Percentiles rank a stretch among this genome's conserved stretches.
Conservation (phyloP, 495 filamentous ascomycete species). For the Podospora pseudocomata region DNA sequence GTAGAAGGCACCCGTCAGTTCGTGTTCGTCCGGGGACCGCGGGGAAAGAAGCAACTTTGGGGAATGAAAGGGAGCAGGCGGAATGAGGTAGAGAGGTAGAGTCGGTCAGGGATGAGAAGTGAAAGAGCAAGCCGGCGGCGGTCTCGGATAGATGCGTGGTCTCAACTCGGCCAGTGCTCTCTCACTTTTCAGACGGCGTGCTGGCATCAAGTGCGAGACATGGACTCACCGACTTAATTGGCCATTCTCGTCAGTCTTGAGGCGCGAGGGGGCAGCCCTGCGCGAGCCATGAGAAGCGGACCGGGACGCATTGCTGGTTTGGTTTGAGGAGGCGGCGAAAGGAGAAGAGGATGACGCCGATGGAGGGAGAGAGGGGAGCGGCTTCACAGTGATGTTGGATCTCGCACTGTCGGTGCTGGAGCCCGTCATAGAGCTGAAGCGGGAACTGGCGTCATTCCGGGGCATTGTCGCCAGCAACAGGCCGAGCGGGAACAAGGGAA, state of each 20-base stretch:
- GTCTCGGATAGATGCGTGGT: conserved; percentile 6
- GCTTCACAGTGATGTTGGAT: conserved; percentile 57
- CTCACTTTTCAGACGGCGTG: neutral
- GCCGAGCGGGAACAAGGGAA: conserved; percentile 26
- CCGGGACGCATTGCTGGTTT: conserved; percentile 38
- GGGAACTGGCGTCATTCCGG: conserved; percentile 51
- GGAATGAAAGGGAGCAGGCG: neutral
- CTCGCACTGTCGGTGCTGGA: conserved; percentile 57
- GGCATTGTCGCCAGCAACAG: conserved; percentile 51
- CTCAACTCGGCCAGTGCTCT: neutral
- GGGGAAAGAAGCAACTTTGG: conserved; percentile 8
- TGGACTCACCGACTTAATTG: conserved; percentile 40
- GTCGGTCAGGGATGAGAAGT: neutral
- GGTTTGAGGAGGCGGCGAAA: conserved; percentile 40
- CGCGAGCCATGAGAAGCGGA: conserved; percentile 35
- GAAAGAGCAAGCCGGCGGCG: conserved; percentile 4
- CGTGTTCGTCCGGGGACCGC: conserved; percentile 15
- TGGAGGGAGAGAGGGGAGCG: conserved; percentile 44
- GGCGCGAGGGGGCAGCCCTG: conserved; percentile 51
- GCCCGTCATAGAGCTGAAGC: conserved; percentile 62
- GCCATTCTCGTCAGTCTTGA: conserved; percentile 54
- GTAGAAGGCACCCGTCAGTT: conserved; percentile 26
- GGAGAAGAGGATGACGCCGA: conserved; percentile 37
- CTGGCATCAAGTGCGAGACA: neutral
- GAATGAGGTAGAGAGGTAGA: neutral